Conservation (phyloP, 176 grass and related monocot species). For the Alopecurus myosuroides region DNA sequence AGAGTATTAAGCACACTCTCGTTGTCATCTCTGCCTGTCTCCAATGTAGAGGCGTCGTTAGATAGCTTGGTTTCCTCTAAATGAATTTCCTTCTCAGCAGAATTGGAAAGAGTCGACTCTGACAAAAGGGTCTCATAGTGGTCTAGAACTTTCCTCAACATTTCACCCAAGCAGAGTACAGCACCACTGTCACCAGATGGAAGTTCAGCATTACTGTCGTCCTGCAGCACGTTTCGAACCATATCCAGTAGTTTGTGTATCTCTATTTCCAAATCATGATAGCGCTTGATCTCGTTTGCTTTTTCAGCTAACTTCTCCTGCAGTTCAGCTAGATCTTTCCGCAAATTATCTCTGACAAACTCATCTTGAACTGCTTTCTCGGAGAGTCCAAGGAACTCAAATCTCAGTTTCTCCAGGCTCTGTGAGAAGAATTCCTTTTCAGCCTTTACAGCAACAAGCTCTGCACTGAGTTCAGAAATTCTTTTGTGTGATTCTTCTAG, state of each 20-base stretch:
- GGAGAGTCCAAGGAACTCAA: constrained; percentile 69
- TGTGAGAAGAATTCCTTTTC: constrained; percentile 88
- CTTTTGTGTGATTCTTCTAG: constrained; percentile 87
- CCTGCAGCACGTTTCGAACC: constrained; percentile 41
- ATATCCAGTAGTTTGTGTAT: constrained; percentile 56
- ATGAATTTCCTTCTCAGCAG: constrained; percentile 40
- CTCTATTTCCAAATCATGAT: constrained; percentile 55
- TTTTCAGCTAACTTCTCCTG: constrained; percentile 76
- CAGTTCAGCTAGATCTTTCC: constrained; percentile 60
- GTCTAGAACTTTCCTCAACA: constrained; percentile 67
- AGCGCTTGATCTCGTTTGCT: constrained; percentile 32
- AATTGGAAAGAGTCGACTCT: constrained; percentile 35
- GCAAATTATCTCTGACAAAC: constrained; percentile 66
- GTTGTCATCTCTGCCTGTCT: constrained; percentile 26
- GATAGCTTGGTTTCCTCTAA: constrained; percentile 41
- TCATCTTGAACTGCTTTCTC: constrained; percentile 77
- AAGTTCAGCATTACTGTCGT: constrained; percentile 34
- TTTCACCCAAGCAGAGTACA: constrained; percentile 41
- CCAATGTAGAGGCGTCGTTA: constrained; percentile 10
- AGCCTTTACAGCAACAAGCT: constrained; percentile 65
- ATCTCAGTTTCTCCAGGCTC: constrained; percentile 75
- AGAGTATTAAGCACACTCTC: constrained; percentile 26
- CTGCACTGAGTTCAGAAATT: constrained; percentile 87
- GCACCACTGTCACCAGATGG: constrained; percentile 36
- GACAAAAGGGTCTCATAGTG: constrained; percentile 38